phyloP scores from a whole-genome alignment of 2,329 filamentous ascomycete genomes.

The Aspergillus tanneri region DNA sequence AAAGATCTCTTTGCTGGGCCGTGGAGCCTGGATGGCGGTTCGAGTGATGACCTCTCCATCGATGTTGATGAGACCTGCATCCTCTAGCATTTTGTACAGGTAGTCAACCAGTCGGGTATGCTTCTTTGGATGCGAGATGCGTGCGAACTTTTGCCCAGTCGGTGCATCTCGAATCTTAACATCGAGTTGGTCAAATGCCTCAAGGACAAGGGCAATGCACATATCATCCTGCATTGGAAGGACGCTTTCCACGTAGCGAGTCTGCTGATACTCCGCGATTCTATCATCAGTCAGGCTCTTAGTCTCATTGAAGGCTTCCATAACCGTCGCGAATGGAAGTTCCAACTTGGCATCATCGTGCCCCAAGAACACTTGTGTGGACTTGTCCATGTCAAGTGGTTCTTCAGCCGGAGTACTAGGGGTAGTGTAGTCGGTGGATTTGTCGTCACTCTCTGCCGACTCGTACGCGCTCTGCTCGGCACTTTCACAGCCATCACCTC shows the following conservation, averaged over 20 bases:
- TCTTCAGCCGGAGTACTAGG: too few species aligned
- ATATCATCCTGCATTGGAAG: constrained; percentile 25
- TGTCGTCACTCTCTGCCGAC: too few species aligned
- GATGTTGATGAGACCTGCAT: constrained; percentile 31
- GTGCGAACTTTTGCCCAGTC: constrained; percentile 20
- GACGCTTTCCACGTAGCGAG: constrained; percentile 22
- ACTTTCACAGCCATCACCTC: constrained; percentile 1
- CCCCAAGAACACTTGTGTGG: too few species aligned
- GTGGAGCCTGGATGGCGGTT: constrained; percentile 20
- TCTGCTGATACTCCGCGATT: constrained; percentile 21
- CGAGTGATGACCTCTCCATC: constrained; percentile 25
- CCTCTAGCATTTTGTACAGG: constrained; percentile 36
- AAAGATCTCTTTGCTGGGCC: constrained; percentile 22
- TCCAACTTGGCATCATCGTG: too few species aligned
- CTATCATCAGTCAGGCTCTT: constrained; percentile 27
- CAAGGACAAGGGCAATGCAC: constrained; percentile 24
- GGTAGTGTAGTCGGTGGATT: too few species aligned
- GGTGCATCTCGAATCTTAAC: constrained; percentile 18
- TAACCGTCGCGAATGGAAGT: too few species aligned
- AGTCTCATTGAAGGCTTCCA: too few species aligned
- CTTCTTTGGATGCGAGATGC: constrained; percentile 24
- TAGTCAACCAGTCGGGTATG: constrained; percentile 30
- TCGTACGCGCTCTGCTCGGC: too few species aligned
- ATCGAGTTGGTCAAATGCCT: constrained; percentile 38
- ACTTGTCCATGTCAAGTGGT: too few species aligned